Conservation (phyloP, 2,329 filamentous ascomycete species). For the Neonectria magnoliae region DNA sequence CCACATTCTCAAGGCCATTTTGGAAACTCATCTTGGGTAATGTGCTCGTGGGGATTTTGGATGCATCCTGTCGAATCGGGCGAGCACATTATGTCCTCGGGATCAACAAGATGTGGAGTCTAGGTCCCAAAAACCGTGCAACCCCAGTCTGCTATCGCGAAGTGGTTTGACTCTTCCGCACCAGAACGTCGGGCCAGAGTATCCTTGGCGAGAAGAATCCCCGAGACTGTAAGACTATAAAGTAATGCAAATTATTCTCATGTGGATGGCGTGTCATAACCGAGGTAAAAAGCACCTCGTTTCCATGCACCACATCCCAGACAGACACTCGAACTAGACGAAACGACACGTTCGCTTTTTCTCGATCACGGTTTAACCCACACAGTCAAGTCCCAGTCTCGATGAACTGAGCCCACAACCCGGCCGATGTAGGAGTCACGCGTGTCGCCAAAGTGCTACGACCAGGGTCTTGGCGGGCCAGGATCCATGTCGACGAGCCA, state of each 20-base stretch:
- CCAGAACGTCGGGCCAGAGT: neutral
- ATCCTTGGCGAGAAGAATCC: neutral
- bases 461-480: conserved; percentile 8
- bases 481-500: conserved; percentile 11
- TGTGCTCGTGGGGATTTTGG: conserved; percentile 14
- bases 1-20: neutral
- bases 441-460: conserved; percentile 6
- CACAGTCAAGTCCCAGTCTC: conserved; percentile 14
- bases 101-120: neutral
- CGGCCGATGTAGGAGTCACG: conserved; percentile 6
- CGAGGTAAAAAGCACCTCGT: neutral
- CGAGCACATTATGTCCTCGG: conserved; percentile 1
- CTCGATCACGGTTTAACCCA: conserved; percentile 18
- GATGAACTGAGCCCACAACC: conserved; percentile 12
- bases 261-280: neutral
- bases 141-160: neutral
- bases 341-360: neutral
- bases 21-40: neutral
- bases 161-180: neutral
- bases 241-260: neutral
- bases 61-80: conserved; percentile 17
- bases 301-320: neutral
- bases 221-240: neutral
- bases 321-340: too few relatives aligned
- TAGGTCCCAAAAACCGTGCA: neutral